Conservation (phyloP, 495 filamentous ascomycete genomes). For the Penicillium robsamsonii region DNA sequence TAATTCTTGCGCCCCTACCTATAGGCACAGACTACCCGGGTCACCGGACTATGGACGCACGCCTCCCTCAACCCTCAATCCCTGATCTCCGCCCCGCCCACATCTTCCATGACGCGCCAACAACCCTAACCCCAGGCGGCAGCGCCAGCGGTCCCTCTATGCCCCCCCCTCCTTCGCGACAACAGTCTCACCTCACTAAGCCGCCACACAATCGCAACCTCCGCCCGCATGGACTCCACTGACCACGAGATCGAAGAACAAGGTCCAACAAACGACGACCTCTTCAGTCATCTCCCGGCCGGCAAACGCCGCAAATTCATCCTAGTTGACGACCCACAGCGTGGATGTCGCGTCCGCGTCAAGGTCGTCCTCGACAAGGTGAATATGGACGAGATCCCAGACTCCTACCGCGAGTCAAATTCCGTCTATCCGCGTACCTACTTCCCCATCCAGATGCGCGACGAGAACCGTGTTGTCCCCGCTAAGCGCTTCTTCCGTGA, state of each 20-base stretch:
- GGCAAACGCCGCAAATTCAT: conserved; percentile 94
- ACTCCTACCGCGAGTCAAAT: conserved; percentile 84
- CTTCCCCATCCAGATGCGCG: conserved; percentile 83
- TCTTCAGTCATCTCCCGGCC: conserved; percentile 84
- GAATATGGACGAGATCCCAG: conserved; percentile 89
- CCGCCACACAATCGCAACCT: conserved; percentile 42
- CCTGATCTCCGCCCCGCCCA: conserved; percentile 70
- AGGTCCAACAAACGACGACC: conserved; percentile 53
- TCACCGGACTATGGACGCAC: conserved; percentile 28
- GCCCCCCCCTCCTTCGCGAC: conserved; percentile 65
- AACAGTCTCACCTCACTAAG: conserved; percentile 58
- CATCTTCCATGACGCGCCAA: conserved; percentile 72
- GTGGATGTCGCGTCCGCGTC: conserved; percentile 75
- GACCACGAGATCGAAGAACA: conserved; percentile 41
- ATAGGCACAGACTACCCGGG: conserved; percentile 44
- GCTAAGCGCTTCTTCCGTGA: conserved; percentile 65
- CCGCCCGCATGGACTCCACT: conserved; percentile 35
- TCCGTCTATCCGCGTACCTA: conserved; percentile 88
- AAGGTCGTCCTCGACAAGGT: conserved; percentile 84
- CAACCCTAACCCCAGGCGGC: conserved; percentile 50
- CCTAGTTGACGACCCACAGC: conserved; percentile 82
- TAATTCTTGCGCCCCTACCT: conserved; percentile 33
- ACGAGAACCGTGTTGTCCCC: conserved; percentile 59
- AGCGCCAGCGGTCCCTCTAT: conserved; percentile 60
- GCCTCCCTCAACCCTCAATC: conserved; percentile 25